Conservation (phyloP, 805 yeast species). For the Nakazawaea ishiwadae region DNA sequence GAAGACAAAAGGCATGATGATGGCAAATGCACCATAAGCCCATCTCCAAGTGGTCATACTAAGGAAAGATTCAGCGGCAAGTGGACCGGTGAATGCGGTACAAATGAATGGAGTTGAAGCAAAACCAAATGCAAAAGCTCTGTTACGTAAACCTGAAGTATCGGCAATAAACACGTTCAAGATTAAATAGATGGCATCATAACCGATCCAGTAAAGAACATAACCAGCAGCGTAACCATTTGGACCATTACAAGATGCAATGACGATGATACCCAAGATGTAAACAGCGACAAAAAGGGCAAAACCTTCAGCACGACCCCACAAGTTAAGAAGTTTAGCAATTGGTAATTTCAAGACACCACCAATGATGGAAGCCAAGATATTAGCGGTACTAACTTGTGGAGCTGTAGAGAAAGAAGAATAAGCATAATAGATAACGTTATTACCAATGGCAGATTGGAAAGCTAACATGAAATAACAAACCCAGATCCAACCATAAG, state of each 20-base stretch:
- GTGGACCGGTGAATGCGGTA: constrained; percentile 28
- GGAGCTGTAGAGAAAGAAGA: constrained; percentile 24
- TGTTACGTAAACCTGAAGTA: constrained; percentile 22
- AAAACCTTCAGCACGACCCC: constrained; percentile 28
- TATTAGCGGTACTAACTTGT: constrained; percentile 23
- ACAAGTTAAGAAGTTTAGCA: constrained; percentile 22
- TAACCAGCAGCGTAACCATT: constrained; percentile 25
- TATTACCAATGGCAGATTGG: constrained; percentile 22
- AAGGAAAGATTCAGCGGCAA: constrained; percentile 30
- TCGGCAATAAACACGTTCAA: constrained; percentile 26
- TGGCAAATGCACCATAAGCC: constrained; percentile 48
- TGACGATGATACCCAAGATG: constrained; percentile 22
- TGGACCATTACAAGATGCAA: constrained; percentile 24
- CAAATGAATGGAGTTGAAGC: constrained; percentile 26
- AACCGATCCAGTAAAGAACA: constrained; percentile 27
- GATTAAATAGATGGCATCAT: constrained; percentile 22
- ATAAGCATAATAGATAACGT: constrained; percentile 21
- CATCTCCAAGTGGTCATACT: constrained; percentile 45
- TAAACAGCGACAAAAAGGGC: constrained; percentile 18
- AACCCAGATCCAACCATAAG: constrained; percentile 30
- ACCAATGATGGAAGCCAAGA: constrained; percentile 26
- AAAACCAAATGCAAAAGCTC: constrained; percentile 28
- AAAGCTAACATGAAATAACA: constrained; percentile 29
- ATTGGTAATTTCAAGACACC: constrained; percentile 28
- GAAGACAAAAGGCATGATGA: constrained; percentile 36